Conservation (phyloP, 768 basidiomycete genomes). For the Tulasnella calospora region DNA sequence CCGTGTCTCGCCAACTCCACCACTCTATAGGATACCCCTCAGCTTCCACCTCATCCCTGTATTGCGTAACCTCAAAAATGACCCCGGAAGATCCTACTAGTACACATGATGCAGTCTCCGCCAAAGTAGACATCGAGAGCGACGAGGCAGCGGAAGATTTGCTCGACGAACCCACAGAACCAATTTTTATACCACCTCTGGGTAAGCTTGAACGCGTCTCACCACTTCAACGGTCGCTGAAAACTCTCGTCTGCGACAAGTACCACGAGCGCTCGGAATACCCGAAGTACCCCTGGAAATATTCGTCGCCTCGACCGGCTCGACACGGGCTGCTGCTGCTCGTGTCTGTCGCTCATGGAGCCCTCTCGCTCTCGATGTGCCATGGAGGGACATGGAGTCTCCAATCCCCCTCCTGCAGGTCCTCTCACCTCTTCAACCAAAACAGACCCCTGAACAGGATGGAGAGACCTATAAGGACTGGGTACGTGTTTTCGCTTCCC, state of each 20-base stretch:
- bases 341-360: constrained; percentile 3
- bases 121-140: neutral
- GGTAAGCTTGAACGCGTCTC: neutral
- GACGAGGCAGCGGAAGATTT: neutral
- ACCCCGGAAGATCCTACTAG: neutral
- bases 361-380: neutral
- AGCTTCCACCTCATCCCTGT: too few relatives aligned
- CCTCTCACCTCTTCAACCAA: neutral
- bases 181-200: neutral
- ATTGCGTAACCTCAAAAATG: neutral
- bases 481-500: neutral
- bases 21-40: neutral
- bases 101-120: neutral
- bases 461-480: neutral
- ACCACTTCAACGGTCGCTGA: neutral
- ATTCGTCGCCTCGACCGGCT: neutral
- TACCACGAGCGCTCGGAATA: neutral
- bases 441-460: neutral
- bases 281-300: neutral
- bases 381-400: neutral
- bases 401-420: neutral
- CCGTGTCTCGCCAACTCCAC: neutral
- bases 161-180: neutral
- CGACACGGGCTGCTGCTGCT: neutral
- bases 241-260: neutral